Evolutionary conservation across 768 basidiomycete genomes (phyloP).

Genomic region (Paxillus ammoniavirescens): DNA sequence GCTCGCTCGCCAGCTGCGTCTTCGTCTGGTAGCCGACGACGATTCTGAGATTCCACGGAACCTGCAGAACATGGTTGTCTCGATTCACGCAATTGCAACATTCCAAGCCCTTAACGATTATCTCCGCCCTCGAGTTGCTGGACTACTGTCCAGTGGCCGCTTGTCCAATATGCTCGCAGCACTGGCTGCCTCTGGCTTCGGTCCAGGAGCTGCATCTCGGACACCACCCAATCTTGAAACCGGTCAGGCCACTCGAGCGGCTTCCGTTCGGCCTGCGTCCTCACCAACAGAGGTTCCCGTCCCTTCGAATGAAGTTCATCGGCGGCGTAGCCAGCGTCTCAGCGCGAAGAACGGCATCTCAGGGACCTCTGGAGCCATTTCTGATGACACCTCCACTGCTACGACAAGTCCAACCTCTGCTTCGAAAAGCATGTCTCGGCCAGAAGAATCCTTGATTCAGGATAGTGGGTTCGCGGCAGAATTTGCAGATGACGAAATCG

Average conservation of each 20-base stretch:
- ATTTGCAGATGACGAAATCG: conserved; percentile 83
- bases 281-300: conserved; percentile 35
- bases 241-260: conserved; percentile 29
- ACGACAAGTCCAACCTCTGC: conserved; percentile 27
- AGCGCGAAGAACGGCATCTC: conserved; percentile 58
- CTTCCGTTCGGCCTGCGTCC: conserved; percentile 27
- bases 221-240: conserved; percentile 34
- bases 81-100: conserved; percentile 97
- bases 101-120: conserved; percentile 98
- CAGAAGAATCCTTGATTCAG: conserved; percentile 53
- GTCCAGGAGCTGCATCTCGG: conserved; percentile 45
- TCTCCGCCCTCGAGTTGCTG: conserved; percentile 84
- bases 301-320: conserved; percentile 43
- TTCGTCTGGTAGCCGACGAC: conserved; percentile 87
- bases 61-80: conserved; percentile 89
- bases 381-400: conserved; percentile 13
- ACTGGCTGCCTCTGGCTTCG: conserved; percentile 73
- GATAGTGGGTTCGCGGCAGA: conserved; percentile 70
- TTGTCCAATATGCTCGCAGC: conserved; percentile 91
- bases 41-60: conserved; percentile 86
- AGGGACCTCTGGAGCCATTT: conserved; percentile 10
- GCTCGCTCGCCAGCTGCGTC: conserved; percentile 88
- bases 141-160: conserved; percentile 59
- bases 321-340: conserved; percentile 81
- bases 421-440: conserved; percentile 24